Percentiles rank a stretch among this genome's conserved stretches.
These are phyloP conservation scores for Sapria himalayana DNA, from an alignment of 345 rosid genomes.

Conservation along the genomic window DNA sequence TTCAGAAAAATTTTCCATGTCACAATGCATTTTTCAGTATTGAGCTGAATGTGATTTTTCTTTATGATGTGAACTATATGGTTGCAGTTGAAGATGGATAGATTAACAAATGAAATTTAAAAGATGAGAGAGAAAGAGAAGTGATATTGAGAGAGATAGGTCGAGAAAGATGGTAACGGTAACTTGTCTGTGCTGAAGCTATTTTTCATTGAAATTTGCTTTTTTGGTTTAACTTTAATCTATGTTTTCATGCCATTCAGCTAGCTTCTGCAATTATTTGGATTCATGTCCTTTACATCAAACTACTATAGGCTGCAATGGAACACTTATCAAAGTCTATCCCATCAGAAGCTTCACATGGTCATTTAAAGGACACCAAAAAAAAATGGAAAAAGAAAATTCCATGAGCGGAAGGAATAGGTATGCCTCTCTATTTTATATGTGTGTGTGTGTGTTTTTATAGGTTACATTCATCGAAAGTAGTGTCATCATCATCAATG, in stretches of 20 bases:
- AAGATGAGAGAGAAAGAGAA: conserved; percentile 47
- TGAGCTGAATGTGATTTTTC: too few species aligned
- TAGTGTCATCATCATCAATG: too few species aligned
- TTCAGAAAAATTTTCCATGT: too few species aligned
- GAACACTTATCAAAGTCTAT: conserved; percentile 19
- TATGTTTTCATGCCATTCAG: conserved; percentile 80
- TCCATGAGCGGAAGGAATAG: conserved; percentile 39
- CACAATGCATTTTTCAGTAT: too few species aligned
- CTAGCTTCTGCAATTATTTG: conserved; percentile 99
- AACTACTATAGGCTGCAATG: conserved; percentile 81
- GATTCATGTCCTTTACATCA: conserved; percentile 99
- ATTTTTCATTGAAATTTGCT: conserved; percentile 17
- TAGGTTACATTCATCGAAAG: too few species aligned
- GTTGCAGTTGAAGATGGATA: conserved; percentile 50
- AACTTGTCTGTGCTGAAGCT: conserved; percentile 50
- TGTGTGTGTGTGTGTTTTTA: too few species aligned
- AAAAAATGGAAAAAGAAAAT: conserved; percentile 29
- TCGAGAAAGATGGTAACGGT: conserved; percentile 56
- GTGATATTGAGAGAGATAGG: conserved; percentile 29
- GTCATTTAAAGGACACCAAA: conserved; percentile 21
- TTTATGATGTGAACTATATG: too few species aligned
- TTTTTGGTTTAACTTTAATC: conserved; percentile 42
- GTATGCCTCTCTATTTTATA: too few species aligned
- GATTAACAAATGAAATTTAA: conserved; percentile 34
- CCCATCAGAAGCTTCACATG: conserved; percentile 19